Conservation (phyloP, 2,329 filamentous ascomycete species). For the Aspergillus latus region DNA sequence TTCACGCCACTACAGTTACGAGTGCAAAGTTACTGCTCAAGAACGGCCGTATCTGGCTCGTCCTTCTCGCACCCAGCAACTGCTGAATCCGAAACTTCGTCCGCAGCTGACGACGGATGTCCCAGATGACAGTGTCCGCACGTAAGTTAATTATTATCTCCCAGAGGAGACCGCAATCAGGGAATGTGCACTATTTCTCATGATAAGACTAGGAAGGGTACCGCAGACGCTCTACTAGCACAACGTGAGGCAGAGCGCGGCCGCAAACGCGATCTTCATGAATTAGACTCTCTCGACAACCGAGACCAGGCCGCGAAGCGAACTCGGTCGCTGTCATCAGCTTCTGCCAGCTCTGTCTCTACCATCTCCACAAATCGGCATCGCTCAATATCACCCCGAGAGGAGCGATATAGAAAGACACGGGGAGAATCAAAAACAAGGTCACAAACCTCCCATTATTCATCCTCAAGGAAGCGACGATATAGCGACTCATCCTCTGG, state of each 20-base stretch:
- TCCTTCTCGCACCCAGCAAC: conserved; percentile 87
- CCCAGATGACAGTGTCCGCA: conserved; percentile 59
- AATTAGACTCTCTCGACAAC: conserved; percentile 43
- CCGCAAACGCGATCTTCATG: conserved; percentile 52
- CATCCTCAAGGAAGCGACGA: conserved; percentile 39
- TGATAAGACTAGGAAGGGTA: conserved; percentile 59
- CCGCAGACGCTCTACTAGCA: conserved; percentile 72
- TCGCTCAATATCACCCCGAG: conserved; percentile 46
- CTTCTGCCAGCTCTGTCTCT: conserved; percentile 65
- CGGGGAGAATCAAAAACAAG: conserved; percentile 16
- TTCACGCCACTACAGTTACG: conserved; percentile 92
- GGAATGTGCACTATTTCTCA: not conserved
- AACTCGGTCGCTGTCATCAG: conserved; percentile 62
- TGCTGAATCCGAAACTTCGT: conserved; percentile 81
- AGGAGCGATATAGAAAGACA: conserved; percentile 21
- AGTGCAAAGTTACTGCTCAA: conserved; percentile 79
- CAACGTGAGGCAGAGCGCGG: conserved; percentile 70
- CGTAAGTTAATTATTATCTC: conserved; percentile 43
- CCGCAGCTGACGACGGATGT: conserved; percentile 77
- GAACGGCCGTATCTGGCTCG: conserved; percentile 87
- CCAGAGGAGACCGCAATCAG: not conserved
- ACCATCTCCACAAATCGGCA: conserved; percentile 70
- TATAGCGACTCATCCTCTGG: conserved; percentile 42
- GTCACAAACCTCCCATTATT: conserved; percentile 30
- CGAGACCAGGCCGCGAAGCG: conserved; percentile 54